Evolutionary conservation across 2,329 filamentous ascomycete species (phyloP).

Genomic region (Epicoccum sorghinum): DNA sequence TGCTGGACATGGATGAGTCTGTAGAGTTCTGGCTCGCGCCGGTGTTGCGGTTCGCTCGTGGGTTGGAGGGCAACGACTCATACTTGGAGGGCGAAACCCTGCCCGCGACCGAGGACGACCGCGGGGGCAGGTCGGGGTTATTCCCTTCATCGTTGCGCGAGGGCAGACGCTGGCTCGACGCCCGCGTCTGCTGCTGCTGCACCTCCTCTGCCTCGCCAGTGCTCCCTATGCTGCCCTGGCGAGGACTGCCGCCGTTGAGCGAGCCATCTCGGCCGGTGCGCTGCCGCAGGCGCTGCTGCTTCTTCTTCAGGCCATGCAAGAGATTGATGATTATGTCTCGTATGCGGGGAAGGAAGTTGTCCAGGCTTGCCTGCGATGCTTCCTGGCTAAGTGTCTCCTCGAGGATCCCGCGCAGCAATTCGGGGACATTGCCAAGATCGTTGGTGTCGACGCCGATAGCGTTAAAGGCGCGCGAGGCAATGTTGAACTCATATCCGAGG

Average conservation of each 20-base stretch:
- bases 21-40: slow-evolving; percentile 40
- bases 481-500: slow-evolving; percentile 98
- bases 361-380: slow-evolving; percentile 89
- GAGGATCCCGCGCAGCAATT: slow-evolving; percentile 85
- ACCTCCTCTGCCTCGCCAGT: slow-evolving; percentile 45
- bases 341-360: slow-evolving; percentile 91
- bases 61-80: slow-evolving; percentile 46
- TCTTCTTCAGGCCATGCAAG: slow-evolving; percentile 93
- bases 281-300: slow-evolving; percentile 83
- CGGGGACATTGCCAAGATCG: slow-evolving; percentile 93
- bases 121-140: slow-evolving; percentile 54
- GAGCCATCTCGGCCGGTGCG: slow-evolving; percentile 58
- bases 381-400: slow-evolving; percentile 97
- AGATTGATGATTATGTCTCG: slow-evolving; percentile 98
- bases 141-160: slow-evolving; percentile 48
- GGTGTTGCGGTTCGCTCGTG: slow-evolving; percentile 42
- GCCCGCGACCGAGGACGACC: slow-evolving; percentile 55
- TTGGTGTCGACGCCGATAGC: slow-evolving; percentile 95
- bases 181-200: slow-evolving; percentile 49
- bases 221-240: slow-evolving; percentile 45
- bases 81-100: slow-evolving; percentile 53
- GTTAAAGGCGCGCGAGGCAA: slow-evolving; percentile 94
- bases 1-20: slow-evolving; percentile 73
- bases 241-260: slow-evolving; percentile 48
- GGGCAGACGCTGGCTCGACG: slow-evolving; percentile 50